Conservation (phyloP, 352 stramenopile genomes). For the Aphanomyces astaci region DNA sequence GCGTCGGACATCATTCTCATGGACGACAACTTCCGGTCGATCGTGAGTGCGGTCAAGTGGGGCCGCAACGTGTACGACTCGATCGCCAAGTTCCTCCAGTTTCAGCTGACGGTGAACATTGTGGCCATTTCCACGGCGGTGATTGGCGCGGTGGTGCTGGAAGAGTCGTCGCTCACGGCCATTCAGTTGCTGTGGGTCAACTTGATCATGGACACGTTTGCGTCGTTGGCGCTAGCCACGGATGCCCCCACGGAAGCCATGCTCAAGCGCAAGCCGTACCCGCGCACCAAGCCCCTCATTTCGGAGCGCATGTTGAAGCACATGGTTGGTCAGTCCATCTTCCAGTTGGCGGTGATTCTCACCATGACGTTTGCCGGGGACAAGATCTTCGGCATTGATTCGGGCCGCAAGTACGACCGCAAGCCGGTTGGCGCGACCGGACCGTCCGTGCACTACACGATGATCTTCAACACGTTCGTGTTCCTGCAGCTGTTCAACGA, state of each 20-base stretch:
- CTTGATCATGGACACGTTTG: too few species aligned
- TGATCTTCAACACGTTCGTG: slow-evolving; percentile 96
- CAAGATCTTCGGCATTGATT: slow-evolving; percentile 37
- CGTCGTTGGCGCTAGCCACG: too few species aligned
- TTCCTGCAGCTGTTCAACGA: slow-evolving; percentile 90
- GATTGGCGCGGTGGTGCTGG: slow-evolving; percentile 33
- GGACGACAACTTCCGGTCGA: slow-evolving; percentile 86
- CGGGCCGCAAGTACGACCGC: slow-evolving; percentile 29
- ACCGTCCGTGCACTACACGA: slow-evolving; percentile 87
- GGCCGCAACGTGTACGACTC: slow-evolving; percentile 85
- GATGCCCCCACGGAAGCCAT: slow-evolving; percentile 85
- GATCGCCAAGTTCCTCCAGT: slow-evolving; percentile 88
- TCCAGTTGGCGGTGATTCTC: slow-evolving; percentile 87
- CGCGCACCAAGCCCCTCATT: slow-evolving; percentile 87
- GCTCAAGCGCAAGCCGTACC: slow-evolving; percentile 88
- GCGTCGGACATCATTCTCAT: slow-evolving; percentile 84
- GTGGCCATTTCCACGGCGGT: slow-evolving; percentile 72
- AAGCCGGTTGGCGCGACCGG: slow-evolving; percentile 31
- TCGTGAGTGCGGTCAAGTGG: slow-evolving; percentile 84
- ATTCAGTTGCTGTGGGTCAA: too few species aligned
- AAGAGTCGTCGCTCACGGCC: slow-evolving; percentile 51
- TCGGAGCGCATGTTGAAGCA: slow-evolving; percentile 93
- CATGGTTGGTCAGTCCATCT: slow-evolving; percentile 88
- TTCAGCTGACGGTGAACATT: slow-evolving; percentile 89
- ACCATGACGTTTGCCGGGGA: slow-evolving; percentile 76